Base-by-base conservation (phyloP, 441 rosid genomes). In the Adansonia grandidieri region DNA sequence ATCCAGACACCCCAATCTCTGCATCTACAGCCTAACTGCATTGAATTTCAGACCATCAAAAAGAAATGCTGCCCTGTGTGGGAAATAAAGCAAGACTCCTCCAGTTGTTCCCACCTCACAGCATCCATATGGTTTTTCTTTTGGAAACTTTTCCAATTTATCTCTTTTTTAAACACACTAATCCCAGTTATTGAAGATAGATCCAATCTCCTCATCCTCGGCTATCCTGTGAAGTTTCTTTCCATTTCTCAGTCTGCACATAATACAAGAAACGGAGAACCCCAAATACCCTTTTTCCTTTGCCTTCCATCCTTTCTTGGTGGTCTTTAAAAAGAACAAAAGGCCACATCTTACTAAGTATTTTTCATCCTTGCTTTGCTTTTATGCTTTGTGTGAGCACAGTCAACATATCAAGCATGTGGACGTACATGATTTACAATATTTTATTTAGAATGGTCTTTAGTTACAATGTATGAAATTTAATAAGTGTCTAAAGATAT, bases 11-110 rank as follows among this genome's bases (percentile, higher is more conserved):
- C 85, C 90, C 42, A 93, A 93, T 83, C 81, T 87, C 80, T 94
- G 99, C 86, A 76, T 93, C 83, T 96, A 87, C 78, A 91, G 96
- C 76, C 85, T 96, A 51, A 87, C 47, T 88, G 87, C 95, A 54
- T 82, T 96, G 84, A 94, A 86, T 82, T 89, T 88, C 71, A 94
- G 90, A 84, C 98, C 99, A 37, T 72, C 93, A 37, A 93, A 89
- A 84, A 84, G 45, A 56, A 85, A 94, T 74, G 76, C 63, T 71
- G 77, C 67, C 81, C 82, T 93, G 79, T 96, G 98, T 87, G 87
- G 85, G 82, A 85, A 85, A 19, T 86, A 80, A 48, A 80, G 45
- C 62, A 83, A 60, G 45, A 73, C 42, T 13, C 42, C 10, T 50
- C 66, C 11, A 19, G 57, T 77, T 44, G 28, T 48, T 44, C 61